Evolutionary conservation across 164 flowering plant genomes (phyloP), one percentile per base, ranked within the genome.

Genomic region (Chloranthus sessilifolius): DNA sequence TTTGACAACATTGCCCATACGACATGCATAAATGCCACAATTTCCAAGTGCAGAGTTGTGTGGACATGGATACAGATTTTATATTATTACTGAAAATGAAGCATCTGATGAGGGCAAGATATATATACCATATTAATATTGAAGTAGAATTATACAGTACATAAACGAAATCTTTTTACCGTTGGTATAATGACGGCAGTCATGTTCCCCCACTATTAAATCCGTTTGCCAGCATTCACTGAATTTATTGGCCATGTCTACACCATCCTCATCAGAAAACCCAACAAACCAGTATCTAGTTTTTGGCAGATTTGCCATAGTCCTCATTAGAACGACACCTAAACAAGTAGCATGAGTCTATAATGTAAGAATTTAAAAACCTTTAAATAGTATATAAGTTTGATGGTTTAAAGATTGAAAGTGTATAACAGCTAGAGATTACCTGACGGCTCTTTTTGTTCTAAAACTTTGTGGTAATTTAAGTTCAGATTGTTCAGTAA

Each of bases 161-260:
- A 21, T 17, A 20, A 45, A 12, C 7, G 2, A 45, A 45, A n/a
- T 25, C 1, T 12, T 7, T 2, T 37, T 61, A 83, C 95, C 91
- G 42, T 81, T 72, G 30, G 85, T 65, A 52, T 84, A 87, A 64
- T 87, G 62, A 24, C 90, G 76, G 52, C 96, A 88, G 37, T 88
- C 96, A 43, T 84, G 88, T 22, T 52, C 63, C 14, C 92, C 85
- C 38, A 84, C 50, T 20, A 56, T 68, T 60, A 88, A 60, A 52
- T 76, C 72, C 12, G 81, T 73, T 7, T 70, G 49, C 90, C 96
- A 88, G 3, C 27, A 25, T 21, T 70, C 40, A 50, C 69, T 80
- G 75, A 74, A 88, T 21, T 55, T 39, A 21, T 43, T 34, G 9
- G 78, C 78, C 37, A 28, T 56, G 14, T 71, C 64, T 24, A 71